phyloP scores from a whole-genome alignment of 306 rosid species.

The Dryas drummondii region DNA sequence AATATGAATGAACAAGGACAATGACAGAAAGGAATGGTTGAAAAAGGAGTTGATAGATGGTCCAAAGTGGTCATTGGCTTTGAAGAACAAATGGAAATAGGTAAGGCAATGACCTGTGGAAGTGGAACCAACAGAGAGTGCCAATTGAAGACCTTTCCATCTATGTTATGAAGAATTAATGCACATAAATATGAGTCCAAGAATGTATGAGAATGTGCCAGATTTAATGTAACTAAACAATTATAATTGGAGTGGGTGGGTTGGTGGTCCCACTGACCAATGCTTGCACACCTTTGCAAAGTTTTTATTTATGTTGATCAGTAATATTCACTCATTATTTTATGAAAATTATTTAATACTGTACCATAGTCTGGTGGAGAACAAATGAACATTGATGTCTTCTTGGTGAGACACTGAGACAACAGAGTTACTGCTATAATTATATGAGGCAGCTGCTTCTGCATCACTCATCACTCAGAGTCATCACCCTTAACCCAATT shows the following conservation, averaged over 20 bases:
- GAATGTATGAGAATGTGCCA: slow-evolving; percentile 1
- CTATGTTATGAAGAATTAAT: not conserved
- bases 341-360: not conserved
- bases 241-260: slow-evolving; percentile 26
- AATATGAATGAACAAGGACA: too few relatives aligned
- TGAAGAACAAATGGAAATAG: not conserved
- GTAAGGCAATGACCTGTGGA: not conserved
- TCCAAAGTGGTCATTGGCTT: not conserved
- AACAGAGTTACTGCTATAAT: not conserved
- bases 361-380: not conserved
- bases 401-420: slow-evolving; percentile 3
- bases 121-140: not conserved
- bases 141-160: not conserved
- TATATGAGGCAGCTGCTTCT: not conserved
- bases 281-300: not conserved
- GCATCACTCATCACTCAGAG: not conserved
- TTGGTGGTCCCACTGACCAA: not conserved
- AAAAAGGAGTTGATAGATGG: too few relatives aligned
- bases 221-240: not conserved
- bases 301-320: not conserved
- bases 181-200: not conserved
- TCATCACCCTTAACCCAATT: too few relatives aligned
- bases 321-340: not conserved
- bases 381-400: not conserved
- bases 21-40: too few relatives aligned